These are phyloP conservation scores for Termitomyces sp. DNA, from an alignment of 768 basidiomycete genomes.

Conservation along the genomic window DNA sequence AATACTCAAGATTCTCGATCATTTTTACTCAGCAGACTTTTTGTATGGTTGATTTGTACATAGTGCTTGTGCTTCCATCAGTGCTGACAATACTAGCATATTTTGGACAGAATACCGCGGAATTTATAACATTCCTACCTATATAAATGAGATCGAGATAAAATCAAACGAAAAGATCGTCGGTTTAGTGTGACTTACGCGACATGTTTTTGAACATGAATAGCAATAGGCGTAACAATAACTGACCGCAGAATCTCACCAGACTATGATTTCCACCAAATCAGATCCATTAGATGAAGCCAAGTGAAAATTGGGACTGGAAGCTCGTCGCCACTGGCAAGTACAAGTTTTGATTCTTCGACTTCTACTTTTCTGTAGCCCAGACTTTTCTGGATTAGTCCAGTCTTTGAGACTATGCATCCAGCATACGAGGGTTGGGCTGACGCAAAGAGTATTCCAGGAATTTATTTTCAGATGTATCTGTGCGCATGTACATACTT, in stretches of 20 bases:
- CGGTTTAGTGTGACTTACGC: not conserved
- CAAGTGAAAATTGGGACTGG: not conserved
- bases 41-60: not conserved
- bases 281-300: not conserved
- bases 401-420: too few species aligned
- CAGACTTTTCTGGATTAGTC: too few species aligned
- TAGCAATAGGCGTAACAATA: not conserved
- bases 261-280: not conserved
- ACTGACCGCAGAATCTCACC: not conserved
- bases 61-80: not conserved
- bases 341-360: not conserved
- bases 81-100: not conserved
- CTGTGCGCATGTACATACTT: too few species aligned
- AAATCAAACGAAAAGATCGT: not conserved
- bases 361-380: too few species aligned
- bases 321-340: not conserved
- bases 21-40: not conserved
- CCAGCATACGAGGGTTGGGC: not conserved
- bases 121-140: not conserved
- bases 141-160: not conserved
- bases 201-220: not conserved
- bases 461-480: not conserved
- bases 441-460: not conserved
- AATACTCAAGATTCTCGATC: not conserved
- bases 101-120: not conserved